Evolutionary conservation across 1,139 yeast species (phyloP), one percentile per base, ranked within the genome.

Genomic region (Magnusiomyces paraingens): DNA sequence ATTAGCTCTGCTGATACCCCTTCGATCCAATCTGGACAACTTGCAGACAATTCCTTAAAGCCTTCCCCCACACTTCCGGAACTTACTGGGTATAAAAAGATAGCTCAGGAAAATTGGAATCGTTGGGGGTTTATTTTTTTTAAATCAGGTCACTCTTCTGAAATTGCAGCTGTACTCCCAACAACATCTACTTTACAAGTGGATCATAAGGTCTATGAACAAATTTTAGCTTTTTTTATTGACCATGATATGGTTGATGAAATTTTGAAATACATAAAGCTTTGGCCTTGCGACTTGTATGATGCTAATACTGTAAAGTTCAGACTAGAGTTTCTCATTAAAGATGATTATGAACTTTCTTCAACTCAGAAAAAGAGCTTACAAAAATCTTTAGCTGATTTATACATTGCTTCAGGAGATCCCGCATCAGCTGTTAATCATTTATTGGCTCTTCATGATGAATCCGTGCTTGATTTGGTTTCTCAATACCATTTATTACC

Each of bases 391-490:
- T 70, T 86, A 38, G 80, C 87, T 8, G 72, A 75, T 18, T 63
- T 89, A 10, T 85, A 84, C 59, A 72, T 84, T 11, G 73, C 75
- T 48, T 70, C 82, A 0, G 78, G 79, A 20, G 84, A 84, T 46
- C 86, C 85, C 1, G 70, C 73, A 6, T 75, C 77, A 40, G 89
- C 96, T 0, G 82, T 86, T 1, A 58, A 74, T 0, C 91, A 86
- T 64, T 70, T 87, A 60, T 73, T 85, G 11, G 67, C 66, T 26
- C 68, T 85, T 35, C 73, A 76, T 57, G 90, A 86, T 63, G 66
- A 73, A 0, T 63, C 77, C n/a, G 77, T 83, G 1, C 66, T 90
- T 45, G 73, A 76, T 46, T 78, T 88, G 53, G 72, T 90, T 50
- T 72, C 82, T 2, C 70, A 75, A 38, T 75, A 84, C 63, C 95